These are phyloP conservation scores for Pseudomassariella vexata DNA, from an alignment of 2,329 filamentous ascomycete species.

Conservation along the genomic window DNA sequence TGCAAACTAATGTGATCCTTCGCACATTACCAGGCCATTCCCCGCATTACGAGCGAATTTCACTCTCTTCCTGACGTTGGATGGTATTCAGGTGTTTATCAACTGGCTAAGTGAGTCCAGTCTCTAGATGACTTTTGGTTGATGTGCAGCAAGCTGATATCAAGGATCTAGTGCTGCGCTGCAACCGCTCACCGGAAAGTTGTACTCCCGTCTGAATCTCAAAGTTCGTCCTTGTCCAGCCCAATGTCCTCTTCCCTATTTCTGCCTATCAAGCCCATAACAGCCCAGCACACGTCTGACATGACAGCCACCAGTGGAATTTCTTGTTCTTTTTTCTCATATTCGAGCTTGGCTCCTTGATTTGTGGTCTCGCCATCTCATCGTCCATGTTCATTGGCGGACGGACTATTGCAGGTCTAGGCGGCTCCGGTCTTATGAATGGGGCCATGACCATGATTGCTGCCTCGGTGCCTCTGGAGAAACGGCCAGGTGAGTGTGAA, in stretches of 20 bases:
- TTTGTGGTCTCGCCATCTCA: constrained; percentile 41
- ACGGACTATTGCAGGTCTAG: constrained; percentile 44
- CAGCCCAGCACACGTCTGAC: neutral
- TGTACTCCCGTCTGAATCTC: constrained; percentile 34
- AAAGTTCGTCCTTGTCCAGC: constrained; percentile 17
- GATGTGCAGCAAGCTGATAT: neutral
- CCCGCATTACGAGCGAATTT: constrained; percentile 10
- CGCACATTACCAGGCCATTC: constrained; percentile 8
- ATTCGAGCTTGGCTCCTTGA: constrained; percentile 47
- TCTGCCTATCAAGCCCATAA: neutral
- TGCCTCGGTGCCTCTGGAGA: constrained; percentile 26
- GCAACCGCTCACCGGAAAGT: constrained; percentile 22
- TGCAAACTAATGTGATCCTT: too few relatives aligned
- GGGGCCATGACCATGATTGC: constrained; percentile 45
- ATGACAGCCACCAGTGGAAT: constrained; percentile 18
- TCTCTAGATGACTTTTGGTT: neutral
- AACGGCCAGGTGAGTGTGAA: constrained; percentile 25
- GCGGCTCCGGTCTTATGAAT: constrained; percentile 40
- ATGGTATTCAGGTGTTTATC: constrained; percentile 11
- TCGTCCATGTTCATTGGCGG: constrained; percentile 47
- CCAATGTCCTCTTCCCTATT: neutral
- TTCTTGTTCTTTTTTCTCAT: constrained; percentile 34
- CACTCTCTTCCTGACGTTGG: constrained; percentile 10
- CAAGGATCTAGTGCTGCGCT: constrained; percentile 4
- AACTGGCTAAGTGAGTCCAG: constrained; percentile 6